phyloP scores from a whole-genome alignment of 257 asterid genomes.

The Primulina tabacum region DNA sequence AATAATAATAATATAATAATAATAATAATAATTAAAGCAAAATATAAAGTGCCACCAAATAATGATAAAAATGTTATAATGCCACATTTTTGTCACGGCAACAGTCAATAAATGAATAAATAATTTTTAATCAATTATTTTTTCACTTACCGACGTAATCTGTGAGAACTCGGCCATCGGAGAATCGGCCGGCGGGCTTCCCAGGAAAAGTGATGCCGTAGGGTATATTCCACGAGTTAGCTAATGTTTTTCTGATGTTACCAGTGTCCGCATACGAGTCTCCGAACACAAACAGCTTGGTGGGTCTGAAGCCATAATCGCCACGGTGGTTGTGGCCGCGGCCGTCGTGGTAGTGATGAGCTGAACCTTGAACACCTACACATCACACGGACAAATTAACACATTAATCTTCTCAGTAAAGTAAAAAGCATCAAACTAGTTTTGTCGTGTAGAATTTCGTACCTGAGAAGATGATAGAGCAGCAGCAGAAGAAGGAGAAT shows the following conservation, averaged over 20 bases:
- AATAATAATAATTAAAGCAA: conserved; percentile 29
- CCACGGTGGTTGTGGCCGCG: conserved; percentile 18
- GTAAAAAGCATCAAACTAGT: background rate
- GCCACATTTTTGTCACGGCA: background rate
- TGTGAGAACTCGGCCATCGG: conserved; percentile 90
- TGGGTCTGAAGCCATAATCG: conserved; percentile 28
- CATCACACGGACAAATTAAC: conserved; percentile 26
- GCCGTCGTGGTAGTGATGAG: conserved; percentile 20
- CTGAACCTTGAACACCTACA: conserved; percentile 24
- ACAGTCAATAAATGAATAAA: background rate
- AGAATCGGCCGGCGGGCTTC: conserved; percentile 86
- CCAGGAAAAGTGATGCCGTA: conserved; percentile 93
- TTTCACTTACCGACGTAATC: conserved; percentile 61
- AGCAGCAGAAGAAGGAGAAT: conserved; percentile 29
- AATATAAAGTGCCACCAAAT: conserved; percentile 37
- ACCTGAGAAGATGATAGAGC: conserved; percentile 46
- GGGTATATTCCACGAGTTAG: conserved; percentile 69
- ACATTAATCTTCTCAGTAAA: background rate
- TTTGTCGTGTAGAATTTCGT: background rate
- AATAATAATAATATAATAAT: conserved; percentile 4
- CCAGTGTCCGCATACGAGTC: conserved; percentile 96
- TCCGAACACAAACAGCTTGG: conserved; percentile 82
- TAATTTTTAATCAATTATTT: background rate
- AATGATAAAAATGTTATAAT: conserved; percentile 22
- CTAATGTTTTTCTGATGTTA: conserved; percentile 48